A percentile compares a stretch with the other conserved stretches of the same genome.
Conservation (phyloP, 495 filamentous ascomycete genomes). For the Aspergillus conjunctus region DNA sequence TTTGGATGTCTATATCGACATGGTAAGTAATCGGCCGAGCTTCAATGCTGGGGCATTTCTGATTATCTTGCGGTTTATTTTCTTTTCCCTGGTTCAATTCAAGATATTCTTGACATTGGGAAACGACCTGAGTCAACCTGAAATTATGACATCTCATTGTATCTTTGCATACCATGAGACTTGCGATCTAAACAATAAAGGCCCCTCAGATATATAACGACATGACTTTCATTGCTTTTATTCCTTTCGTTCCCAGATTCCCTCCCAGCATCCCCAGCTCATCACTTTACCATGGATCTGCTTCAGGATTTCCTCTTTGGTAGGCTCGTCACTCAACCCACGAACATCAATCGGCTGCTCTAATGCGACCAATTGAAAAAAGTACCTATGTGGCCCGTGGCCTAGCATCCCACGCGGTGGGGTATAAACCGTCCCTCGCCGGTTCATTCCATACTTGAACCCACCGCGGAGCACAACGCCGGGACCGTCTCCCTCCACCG, state of each 20-base stretch:
- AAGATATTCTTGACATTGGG: no score
- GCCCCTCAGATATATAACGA: not conserved
- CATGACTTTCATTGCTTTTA: not conserved
- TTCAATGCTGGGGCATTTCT: no score
- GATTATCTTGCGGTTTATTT: no score
- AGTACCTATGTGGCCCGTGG: slow-evolving; percentile 52
- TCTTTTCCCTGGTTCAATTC: no score
- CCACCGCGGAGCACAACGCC: slow-evolving; percentile 36
- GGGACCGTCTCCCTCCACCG: slow-evolving; percentile 18
- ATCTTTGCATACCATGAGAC: no score
- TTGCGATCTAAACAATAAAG: no score
- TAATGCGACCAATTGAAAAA: slow-evolving; percentile 49
- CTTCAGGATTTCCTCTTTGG: slow-evolving; percentile 4
- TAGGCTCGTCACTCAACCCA: not conserved
- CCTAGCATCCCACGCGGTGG: slow-evolving; percentile 44
- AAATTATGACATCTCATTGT: no score
- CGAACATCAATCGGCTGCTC: slow-evolving; percentile 33
- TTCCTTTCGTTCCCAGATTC: slow-evolving; percentile 28
- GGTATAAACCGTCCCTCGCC: slow-evolving; percentile 37
- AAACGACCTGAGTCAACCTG: no score
- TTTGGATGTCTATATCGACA: no score
- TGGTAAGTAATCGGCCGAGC: no score
- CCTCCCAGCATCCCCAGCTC: slow-evolving; percentile 53
- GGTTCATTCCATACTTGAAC: slow-evolving; percentile 45
- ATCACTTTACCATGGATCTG: slow-evolving; percentile 44